A percentile compares a stretch with the other conserved stretches of the same genome.
Evolutionary conservation across 495 filamentous ascomycete genomes (phyloP).

Genomic region (Massariosphaeria phaeospora): DNA sequence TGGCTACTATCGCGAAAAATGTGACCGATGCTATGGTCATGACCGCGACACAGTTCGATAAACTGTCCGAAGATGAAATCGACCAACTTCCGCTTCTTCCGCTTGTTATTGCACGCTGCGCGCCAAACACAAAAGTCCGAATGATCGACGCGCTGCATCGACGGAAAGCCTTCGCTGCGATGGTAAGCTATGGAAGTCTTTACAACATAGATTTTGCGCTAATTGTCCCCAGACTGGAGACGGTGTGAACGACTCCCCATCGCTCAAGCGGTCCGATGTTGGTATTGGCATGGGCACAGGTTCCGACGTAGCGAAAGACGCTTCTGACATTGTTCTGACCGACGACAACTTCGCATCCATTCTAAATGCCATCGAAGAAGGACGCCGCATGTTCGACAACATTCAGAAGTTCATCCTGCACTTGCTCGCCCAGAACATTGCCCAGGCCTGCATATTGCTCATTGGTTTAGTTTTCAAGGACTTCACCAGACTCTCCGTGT

Average conservation of each 20-base stretch:
- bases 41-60: slow-evolving; percentile 66
- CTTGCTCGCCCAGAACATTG: slow-evolving; percentile 66
- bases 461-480: slow-evolving; percentile 71
- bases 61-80: slow-evolving; percentile 54
- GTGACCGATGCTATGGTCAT: slow-evolving; percentile 52
- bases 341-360: slow-evolving; percentile 85
- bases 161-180: slow-evolving; percentile 61
- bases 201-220: not conserved
- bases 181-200: slow-evolving; percentile 40
- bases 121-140: slow-evolving; percentile 68
- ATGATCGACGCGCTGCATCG: slow-evolving; percentile 74
- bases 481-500: slow-evolving; percentile 57
- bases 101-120: slow-evolving; percentile 65
- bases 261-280: slow-evolving; percentile 73
- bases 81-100: slow-evolving; percentile 62
- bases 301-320: slow-evolving; percentile 82
- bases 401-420: slow-evolving; percentile 82
- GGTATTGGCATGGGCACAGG: slow-evolving; percentile 82
- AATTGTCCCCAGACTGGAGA: slow-evolving; percentile 59
- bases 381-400: slow-evolving; percentile 72
- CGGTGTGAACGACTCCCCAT: slow-evolving; percentile 82
- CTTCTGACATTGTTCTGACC: slow-evolving; percentile 72
- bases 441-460: slow-evolving; percentile 66
- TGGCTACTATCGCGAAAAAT: slow-evolving; percentile 33
- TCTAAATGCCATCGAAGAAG: slow-evolving; percentile 70